Percentiles rank a stretch among this genome's conserved stretches.
Evolutionary conservation across 495 filamentous ascomycete genomes (phyloP).

Genomic region (Cercophora newfieldiana): DNA sequence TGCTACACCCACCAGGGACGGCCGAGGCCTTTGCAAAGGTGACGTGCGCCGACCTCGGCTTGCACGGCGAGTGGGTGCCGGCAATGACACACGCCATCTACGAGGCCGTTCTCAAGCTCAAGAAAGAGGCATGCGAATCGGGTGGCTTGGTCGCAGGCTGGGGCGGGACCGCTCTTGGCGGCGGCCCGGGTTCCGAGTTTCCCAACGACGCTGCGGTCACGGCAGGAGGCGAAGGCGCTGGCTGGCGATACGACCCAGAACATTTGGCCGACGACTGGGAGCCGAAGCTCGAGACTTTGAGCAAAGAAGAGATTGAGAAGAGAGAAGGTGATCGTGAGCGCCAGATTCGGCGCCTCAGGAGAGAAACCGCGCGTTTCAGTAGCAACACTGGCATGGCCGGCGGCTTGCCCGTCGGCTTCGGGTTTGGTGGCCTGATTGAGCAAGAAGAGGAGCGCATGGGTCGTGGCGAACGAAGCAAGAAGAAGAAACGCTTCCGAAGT

Average conservation of each 20-base stretch:
- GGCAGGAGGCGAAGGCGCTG: conserved; percentile 63
- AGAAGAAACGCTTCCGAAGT: conserved; percentile 90
- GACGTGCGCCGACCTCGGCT: conserved; percentile 87
- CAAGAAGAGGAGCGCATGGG: conserved; percentile 68
- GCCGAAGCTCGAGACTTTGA: conserved; percentile 83
- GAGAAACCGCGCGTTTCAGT: conserved; percentile 91
- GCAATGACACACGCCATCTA: conserved; percentile 96
- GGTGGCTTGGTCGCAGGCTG: conserved; percentile 74
- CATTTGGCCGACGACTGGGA: conserved; percentile 91
- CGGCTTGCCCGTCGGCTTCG: conserved; percentile 60
- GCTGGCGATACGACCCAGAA: conserved; percentile 93
- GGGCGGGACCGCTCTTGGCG: conserved; percentile 44
- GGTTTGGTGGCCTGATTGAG: conserved; percentile 60
- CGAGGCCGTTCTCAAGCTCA: conserved; percentile 86
- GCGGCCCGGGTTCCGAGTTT: conserved; percentile 65
- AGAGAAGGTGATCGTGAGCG: conserved; percentile 92
- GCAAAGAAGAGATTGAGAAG: conserved; percentile 97
- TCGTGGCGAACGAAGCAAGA: conserved; percentile 84
- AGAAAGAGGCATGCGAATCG: conserved; percentile 93
- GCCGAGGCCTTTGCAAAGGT: conserved; percentile 89
- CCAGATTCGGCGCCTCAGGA: conserved; percentile 78
- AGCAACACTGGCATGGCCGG: conserved; percentile 74
- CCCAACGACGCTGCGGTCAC: conserved; percentile 82
- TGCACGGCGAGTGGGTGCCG: conserved; percentile 89
- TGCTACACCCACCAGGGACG: conserved; percentile 86